Conservation (phyloP, 1,284 basidiomycete genomes). For the Boletellus deceptivus region DNA sequence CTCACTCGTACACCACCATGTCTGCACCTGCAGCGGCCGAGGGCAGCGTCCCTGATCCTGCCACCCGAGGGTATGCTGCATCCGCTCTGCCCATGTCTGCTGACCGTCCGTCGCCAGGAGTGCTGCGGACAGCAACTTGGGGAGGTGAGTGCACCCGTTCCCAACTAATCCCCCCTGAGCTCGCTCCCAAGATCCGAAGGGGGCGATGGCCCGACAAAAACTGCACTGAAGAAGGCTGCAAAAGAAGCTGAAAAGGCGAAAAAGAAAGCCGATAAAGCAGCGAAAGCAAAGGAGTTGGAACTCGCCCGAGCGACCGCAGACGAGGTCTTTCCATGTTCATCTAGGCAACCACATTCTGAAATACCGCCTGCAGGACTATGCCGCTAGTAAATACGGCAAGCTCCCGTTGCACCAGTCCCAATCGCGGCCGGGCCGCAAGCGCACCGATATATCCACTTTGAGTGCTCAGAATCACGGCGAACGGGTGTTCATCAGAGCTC, state of each 20-base stretch:
- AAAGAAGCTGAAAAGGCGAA: constrained; percentile 93
- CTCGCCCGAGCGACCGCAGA: constrained; percentile 74
- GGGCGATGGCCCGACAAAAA: constrained; percentile 71
- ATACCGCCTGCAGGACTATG: constrained; percentile 63
- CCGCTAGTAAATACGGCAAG: constrained; percentile 85
- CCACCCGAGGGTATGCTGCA: constrained; percentile 10
- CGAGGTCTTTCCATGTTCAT: constrained; percentile 40
- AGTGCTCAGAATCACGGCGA: constrained; percentile 72
- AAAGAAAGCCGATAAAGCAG: constrained; percentile 83
- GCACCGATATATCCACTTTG: constrained; percentile 68
- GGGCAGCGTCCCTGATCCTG: background rate
- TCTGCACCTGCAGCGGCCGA: constrained; percentile 1
- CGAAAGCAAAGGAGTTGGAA: constrained; percentile 67
- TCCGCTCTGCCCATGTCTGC: background rate
- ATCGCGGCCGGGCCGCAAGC: constrained; percentile 50
- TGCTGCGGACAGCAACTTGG: constrained; percentile 9
- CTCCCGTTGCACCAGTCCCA: constrained; percentile 93
- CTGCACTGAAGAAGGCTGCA: constrained; percentile 89
- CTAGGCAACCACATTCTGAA: constrained; percentile 4
- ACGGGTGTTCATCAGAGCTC: constrained; percentile 82
- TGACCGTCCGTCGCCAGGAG: constrained; percentile 11
- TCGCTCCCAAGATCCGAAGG: constrained; percentile 28
- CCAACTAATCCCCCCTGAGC: constrained; percentile 3
- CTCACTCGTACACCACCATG: constrained; percentile 13
- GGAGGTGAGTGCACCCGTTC: constrained; percentile 9